Percentiles rank a stretch among this genome's conserved stretches.
Evolutionary conservation across 1,284 basidiomycete genomes (phyloP).

Genomic region (Microbotryomycetes sp.): DNA sequence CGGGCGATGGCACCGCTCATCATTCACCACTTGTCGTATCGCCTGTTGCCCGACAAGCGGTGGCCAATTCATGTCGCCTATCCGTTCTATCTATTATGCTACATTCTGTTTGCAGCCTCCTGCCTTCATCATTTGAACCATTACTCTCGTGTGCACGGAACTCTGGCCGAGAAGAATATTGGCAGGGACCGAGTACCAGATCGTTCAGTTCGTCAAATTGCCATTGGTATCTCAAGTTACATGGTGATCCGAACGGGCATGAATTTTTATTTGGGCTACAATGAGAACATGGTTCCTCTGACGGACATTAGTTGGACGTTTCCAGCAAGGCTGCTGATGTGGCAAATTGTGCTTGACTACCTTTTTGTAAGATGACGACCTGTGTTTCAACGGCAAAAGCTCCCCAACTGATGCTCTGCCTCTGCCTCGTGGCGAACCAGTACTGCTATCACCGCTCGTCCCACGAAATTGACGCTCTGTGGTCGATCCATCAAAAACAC

Average conservation of each 20-base stretch:
- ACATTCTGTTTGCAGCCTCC: slow-evolving; percentile 9
- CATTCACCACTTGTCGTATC: slow-evolving; percentile 9
- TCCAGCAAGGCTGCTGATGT: slow-evolving; percentile 14
- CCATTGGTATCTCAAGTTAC: slow-evolving; percentile 2
- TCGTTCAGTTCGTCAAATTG: neutral
- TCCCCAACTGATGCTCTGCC: no score
- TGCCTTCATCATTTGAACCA: slow-evolving; percentile 7
- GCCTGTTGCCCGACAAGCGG: slow-evolving; percentile 12
- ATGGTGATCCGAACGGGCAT: slow-evolving; percentile 18
- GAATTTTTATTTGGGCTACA: slow-evolving; percentile 12
- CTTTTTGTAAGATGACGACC: slow-evolving; percentile 8
- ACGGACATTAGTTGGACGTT: slow-evolving; percentile 2
- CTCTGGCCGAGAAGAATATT: slow-evolving; percentile 3
- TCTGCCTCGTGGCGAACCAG: neutral
- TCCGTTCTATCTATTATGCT: slow-evolving; percentile 9
- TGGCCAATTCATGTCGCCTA: slow-evolving; percentile 20
- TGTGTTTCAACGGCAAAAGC: no score
- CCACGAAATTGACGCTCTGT: slow-evolving; percentile 4
- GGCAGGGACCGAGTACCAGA: slow-evolving; percentile 1
- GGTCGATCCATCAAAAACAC: slow-evolving; percentile 9
- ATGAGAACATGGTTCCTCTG: slow-evolving; percentile 4
- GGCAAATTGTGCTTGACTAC: slow-evolving; percentile 21
- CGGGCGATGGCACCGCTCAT: slow-evolving; percentile 7
- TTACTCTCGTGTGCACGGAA: neutral
- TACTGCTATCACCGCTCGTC: neutral